phyloP scores from a whole-genome alignment of 1,139 yeast genomes.

The Magnusiomyces tetraspermus region DNA sequence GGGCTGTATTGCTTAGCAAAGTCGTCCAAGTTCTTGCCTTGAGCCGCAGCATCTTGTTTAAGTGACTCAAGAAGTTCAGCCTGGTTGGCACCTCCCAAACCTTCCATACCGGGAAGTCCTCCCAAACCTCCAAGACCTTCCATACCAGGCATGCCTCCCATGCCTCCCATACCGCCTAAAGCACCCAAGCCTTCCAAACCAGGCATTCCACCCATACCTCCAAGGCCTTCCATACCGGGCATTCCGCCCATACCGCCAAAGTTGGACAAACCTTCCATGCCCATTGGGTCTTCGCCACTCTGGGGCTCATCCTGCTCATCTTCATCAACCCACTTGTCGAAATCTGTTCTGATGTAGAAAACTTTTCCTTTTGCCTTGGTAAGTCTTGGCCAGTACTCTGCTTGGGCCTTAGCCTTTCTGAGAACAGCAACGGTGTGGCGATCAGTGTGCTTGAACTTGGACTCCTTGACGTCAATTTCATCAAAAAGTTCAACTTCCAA shows the following conservation, averaged over 20 bases:
- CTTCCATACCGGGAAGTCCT: background rate
- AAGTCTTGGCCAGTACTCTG: conserved; percentile 89
- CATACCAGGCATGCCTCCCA: no score
- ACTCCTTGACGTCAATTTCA: conserved; percentile 58
- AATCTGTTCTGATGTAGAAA: conserved; percentile 82
- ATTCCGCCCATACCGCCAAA: conserved; percentile 3
- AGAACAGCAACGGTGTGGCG: conserved; percentile 61
- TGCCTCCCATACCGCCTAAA: no score
- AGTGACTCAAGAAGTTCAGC: conserved; percentile 10
- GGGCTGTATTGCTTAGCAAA: conserved; percentile 12
- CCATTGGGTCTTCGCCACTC: no score
- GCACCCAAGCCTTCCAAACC: background rate
- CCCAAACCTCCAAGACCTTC: background rate
- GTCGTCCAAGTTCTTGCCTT: conserved; percentile 14
- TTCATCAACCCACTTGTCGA: conserved; percentile 95
- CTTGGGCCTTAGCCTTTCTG: conserved; percentile 56
- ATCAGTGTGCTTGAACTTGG: conserved; percentile 56
- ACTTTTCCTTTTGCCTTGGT: conserved; percentile 63
- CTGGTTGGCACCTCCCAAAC: conserved; percentile 19
- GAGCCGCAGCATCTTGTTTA: conserved; percentile 12
- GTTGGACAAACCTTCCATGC: background rate
- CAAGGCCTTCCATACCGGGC: conserved; percentile 2
- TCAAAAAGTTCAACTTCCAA: conserved; percentile 62
- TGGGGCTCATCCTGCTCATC: conserved; percentile 75
- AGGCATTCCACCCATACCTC: conserved; percentile 3